phyloP scores from a whole-genome alignment of 176 grass and related monocot genomes.

The Oryza australiensis region DNA sequence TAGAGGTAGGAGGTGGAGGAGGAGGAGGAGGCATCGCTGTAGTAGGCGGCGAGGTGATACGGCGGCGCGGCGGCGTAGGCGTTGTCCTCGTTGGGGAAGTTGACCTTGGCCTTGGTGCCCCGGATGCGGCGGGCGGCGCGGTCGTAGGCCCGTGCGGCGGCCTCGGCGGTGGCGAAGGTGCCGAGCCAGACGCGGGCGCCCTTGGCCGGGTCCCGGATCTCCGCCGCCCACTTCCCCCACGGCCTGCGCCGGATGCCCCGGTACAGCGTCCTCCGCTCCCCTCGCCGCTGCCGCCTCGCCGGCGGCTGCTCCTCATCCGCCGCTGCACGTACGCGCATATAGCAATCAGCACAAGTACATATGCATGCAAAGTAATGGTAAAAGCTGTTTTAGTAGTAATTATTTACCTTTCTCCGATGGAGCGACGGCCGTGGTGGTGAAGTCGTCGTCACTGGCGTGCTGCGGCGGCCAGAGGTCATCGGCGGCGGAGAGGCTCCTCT shows the following conservation, averaged over 20 bases:
- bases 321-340: neutral
- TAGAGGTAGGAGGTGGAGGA: neutral
- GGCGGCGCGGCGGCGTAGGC: neutral
- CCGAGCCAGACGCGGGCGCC: constrained; percentile 80
- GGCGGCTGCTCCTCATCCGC: neutral
- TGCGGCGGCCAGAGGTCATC: neutral
- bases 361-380: neutral
- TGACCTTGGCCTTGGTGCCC: constrained; percentile 65
- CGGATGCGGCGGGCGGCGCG: constrained; percentile 56
- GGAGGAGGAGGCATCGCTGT: neutral
- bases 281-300: constrained; percentile 11
- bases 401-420: constrained; percentile 7
- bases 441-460: neutral
- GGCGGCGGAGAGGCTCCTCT: neutral
- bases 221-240: constrained; percentile 87
- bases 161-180: constrained; percentile 71
- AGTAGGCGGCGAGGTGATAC: neutral
- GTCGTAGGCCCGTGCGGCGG: constrained; percentile 64
- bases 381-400: neutral
- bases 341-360: neutral
- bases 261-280: constrained; percentile 38
- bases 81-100: constrained; percentile 60
- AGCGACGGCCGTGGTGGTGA: neutral
- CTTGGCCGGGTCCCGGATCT: constrained; percentile 68
- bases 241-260: constrained; percentile 53